Conservation (phyloP, 176 grass and related monocot species). For the Melocanna baccifera region DNA sequence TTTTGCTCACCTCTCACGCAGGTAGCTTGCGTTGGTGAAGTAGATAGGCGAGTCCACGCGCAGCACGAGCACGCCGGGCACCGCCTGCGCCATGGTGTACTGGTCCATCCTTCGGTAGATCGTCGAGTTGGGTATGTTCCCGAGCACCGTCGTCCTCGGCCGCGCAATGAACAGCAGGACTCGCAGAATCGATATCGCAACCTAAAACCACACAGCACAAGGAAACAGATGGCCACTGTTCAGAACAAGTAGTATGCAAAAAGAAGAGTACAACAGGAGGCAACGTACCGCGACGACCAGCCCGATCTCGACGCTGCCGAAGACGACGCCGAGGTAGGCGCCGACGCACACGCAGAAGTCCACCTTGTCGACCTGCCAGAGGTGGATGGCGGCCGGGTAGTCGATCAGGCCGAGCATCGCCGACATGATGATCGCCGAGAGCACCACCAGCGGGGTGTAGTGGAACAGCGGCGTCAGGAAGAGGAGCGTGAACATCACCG, state of each 20-base stretch:
- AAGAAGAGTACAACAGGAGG: no score
- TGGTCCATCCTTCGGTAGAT: constrained; percentile 78
- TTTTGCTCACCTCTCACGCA: constrained; percentile 63
- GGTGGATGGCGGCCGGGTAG: constrained; percentile 68
- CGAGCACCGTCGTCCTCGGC: constrained; percentile 68
- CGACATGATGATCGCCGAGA: constrained; percentile 87
- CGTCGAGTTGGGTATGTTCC: constrained; percentile 71
- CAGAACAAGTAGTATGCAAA: not conserved
- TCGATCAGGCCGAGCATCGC: constrained; percentile 93
- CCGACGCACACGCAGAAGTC: constrained; percentile 91
- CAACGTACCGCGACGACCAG: constrained; percentile 54
- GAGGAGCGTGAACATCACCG: constrained; percentile 83
- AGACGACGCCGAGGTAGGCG: constrained; percentile 90
- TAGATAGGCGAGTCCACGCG: constrained; percentile 82
- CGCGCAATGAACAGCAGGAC: constrained; percentile 71
- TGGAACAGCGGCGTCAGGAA: constrained; percentile 92
- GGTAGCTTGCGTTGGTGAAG: constrained; percentile 84
- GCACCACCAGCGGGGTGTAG: constrained; percentile 95
- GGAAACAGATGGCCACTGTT: not conserved
- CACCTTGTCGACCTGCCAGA: constrained; percentile 93
- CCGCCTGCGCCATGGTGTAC: constrained; percentile 48
- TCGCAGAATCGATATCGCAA: constrained; percentile 60
- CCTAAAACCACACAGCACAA: constrained; percentile 13
- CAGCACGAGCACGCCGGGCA: constrained; percentile 76
- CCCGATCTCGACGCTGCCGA: constrained; percentile 82